Conservation (phyloP, 768 basidiomycete genomes). For the Wakefieldia striispora region DNA sequence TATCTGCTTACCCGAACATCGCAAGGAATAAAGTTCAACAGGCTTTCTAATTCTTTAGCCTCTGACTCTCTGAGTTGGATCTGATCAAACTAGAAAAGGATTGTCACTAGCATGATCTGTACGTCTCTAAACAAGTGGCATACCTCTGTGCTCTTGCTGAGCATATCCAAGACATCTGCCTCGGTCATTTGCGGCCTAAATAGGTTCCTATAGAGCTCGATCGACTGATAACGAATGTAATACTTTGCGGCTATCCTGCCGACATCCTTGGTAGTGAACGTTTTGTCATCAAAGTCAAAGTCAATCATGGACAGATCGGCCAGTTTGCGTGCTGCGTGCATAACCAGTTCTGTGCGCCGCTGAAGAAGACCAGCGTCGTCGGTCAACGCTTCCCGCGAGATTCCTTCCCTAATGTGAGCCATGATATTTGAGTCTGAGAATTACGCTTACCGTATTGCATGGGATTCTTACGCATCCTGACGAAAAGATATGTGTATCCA, state of each 20-base stretch:
- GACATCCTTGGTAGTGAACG: slow-evolving; percentile 78
- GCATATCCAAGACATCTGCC: slow-evolving; percentile 84
- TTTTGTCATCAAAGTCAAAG: slow-evolving; percentile 56
- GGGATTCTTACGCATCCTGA: slow-evolving; percentile 92
- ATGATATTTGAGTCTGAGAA: neutral
- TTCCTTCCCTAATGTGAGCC: slow-evolving; percentile 46
- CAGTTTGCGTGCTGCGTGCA: slow-evolving; percentile 62
- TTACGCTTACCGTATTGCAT: slow-evolving; percentile 66
- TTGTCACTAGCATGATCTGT: neutral
- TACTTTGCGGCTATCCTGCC: slow-evolving; percentile 98
- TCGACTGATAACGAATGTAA: slow-evolving; percentile 83
- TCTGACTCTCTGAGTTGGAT: slow-evolving; percentile 93
- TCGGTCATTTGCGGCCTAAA: slow-evolving; percentile 87
- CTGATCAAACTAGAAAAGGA: slow-evolving; percentile 74
- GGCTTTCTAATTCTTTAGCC: slow-evolving; percentile 69
- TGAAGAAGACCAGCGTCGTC: slow-evolving; percentile 74
- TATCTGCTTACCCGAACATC: slow-evolving; percentile 61
- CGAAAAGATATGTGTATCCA: slow-evolving; percentile 95
- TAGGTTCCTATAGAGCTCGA: slow-evolving; percentile 80
- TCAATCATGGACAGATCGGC: slow-evolving; percentile 77
- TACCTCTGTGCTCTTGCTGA: slow-evolving; percentile 91
- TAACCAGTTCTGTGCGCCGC: slow-evolving; percentile 69
- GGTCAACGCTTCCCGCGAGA: slow-evolving; percentile 59
- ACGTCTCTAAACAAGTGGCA: slow-evolving; percentile 7
- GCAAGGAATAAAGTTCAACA: slow-evolving; percentile 73